phyloP scores from a whole-genome alignment of 768 basidiomycete genomes.

The Psilocybe cyanescens region DNA sequence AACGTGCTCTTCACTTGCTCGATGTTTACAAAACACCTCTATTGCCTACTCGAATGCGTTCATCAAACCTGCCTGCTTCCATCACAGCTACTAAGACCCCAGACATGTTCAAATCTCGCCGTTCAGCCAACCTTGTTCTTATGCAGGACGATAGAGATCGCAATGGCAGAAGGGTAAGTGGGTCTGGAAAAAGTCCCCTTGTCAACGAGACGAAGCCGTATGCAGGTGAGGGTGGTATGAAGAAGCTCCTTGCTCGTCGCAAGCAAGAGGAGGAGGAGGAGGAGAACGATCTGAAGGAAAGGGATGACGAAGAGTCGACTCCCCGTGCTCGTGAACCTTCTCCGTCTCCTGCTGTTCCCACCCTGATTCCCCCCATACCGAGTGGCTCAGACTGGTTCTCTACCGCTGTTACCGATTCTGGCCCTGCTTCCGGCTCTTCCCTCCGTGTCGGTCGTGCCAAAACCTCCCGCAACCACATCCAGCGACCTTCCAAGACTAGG shows the following conservation, averaged over 20 bases:
- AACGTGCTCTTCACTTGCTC: constrained; percentile 70
- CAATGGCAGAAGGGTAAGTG: constrained; percentile 42
- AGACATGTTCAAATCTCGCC: constrained; percentile 65
- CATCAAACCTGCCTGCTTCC: constrained; percentile 34
- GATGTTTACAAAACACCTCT: constrained; percentile 83
- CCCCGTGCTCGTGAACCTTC: constrained; percentile 12
- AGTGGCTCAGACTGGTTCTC: constrained; percentile 36
- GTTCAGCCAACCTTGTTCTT: constrained; percentile 46
- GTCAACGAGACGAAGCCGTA: constrained; percentile 74
- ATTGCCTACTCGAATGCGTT: constrained; percentile 61
- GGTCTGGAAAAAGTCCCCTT: constrained; percentile 41
- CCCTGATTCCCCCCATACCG: constrained; percentile 22
- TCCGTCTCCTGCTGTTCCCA: constrained; percentile 14
- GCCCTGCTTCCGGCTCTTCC: constrained; percentile 46
- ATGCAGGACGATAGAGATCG: constrained; percentile 69
- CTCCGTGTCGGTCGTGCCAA: constrained; percentile 69
- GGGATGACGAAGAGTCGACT: constrained; percentile 11
- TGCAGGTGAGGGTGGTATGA: constrained; percentile 78
- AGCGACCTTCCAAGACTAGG: constrained; percentile 54
- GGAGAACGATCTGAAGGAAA: constrained; percentile 28
- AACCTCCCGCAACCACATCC: constrained; percentile 59
- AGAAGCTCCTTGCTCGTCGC: constrained; percentile 70
- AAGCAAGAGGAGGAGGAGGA: constrained; percentile 59
- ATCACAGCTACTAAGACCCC: constrained; percentile 45
- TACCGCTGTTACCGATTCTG: constrained; percentile 29